Percentiles rank a stretch among this genome's conserved stretches.
Conservation (phyloP, 2,329 filamentous ascomycete species). For the Monascus ruber region DNA sequence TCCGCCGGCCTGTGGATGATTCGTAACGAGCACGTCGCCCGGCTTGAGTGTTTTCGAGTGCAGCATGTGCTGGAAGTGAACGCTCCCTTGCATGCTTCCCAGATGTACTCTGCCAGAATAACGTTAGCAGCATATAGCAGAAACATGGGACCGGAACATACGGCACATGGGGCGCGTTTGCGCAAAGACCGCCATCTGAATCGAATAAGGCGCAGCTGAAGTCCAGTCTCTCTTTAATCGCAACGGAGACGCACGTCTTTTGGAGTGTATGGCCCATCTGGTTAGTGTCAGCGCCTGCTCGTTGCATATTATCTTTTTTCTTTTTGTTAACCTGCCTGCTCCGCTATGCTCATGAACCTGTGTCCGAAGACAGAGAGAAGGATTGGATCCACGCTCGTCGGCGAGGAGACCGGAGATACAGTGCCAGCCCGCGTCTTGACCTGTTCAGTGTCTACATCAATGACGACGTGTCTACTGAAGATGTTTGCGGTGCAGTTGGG, state of each 20-base stretch:
- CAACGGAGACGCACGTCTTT: constrained; percentile 47
- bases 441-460: constrained; percentile 58
- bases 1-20: constrained; percentile 73
- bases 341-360: constrained; percentile 48
- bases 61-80: constrained; percentile 65
- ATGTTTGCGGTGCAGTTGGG: constrained; percentile 66
- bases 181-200: constrained; percentile 59
- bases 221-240: constrained; percentile 77
- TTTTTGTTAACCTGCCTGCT: constrained; percentile 10
- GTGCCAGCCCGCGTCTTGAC: constrained; percentile 8
- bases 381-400: constrained; percentile 41
- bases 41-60: constrained; percentile 68
- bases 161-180: constrained; percentile 60
- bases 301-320: too few relatives aligned
- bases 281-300: not conserved
- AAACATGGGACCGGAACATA: too few relatives aligned
- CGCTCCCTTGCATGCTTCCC: constrained; percentile 76
- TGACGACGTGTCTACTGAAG: constrained; percentile 77
- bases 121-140: too few relatives aligned
- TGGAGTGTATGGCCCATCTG: constrained; percentile 49
- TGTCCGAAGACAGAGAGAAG: constrained; percentile 45
- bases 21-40: constrained; percentile 73
- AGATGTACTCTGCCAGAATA: constrained; percentile 47
- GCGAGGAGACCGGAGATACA: constrained; percentile 18
- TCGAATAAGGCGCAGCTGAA: constrained; percentile 78